These are phyloP conservation scores for Asclepias syriaca DNA, from an alignment of 257 asterid species.

Conservation along the genomic window DNA sequence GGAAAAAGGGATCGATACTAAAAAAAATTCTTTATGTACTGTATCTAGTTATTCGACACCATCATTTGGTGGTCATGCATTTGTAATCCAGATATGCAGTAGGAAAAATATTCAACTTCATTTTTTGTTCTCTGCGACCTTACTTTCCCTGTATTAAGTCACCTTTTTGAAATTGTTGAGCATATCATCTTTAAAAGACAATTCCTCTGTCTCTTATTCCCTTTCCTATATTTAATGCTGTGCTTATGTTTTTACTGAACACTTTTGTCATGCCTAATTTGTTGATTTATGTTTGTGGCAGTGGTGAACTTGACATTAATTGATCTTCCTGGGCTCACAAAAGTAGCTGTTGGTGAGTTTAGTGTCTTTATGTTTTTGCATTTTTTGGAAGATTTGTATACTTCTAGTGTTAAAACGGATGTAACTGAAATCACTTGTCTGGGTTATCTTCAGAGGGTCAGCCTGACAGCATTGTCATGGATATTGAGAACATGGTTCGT, in stretches of 20 bases:
- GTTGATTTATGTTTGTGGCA: constrained; percentile 38
- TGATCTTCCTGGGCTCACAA: constrained; percentile 98
- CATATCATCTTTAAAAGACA: not conserved
- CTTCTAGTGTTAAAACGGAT: constrained; percentile 5
- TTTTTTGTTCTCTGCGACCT: not conserved
- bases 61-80: not conserved
- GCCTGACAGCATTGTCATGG: constrained; percentile 82
- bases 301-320: constrained; percentile 92
- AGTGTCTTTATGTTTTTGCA: constrained; percentile 2
- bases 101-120: not conserved
- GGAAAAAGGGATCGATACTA: not conserved
- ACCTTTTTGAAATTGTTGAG: not conserved
- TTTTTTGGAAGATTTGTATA: constrained; percentile 12
- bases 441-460: constrained; percentile 68
- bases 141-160: not conserved
- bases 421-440: not conserved
- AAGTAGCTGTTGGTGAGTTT: constrained; percentile 95
- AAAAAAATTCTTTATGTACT: not conserved
- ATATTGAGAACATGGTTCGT: constrained; percentile 95
- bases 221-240: not conserved
- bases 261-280: constrained; percentile 11
- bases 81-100: not conserved
- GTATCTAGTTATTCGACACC: not conserved
- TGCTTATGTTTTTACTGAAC: not conserved
- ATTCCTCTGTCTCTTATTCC: not conserved